Evolutionary conservation across 2,329 filamentous ascomycete species (phyloP).

Genomic region (Fusarium tricinctum): DNA sequence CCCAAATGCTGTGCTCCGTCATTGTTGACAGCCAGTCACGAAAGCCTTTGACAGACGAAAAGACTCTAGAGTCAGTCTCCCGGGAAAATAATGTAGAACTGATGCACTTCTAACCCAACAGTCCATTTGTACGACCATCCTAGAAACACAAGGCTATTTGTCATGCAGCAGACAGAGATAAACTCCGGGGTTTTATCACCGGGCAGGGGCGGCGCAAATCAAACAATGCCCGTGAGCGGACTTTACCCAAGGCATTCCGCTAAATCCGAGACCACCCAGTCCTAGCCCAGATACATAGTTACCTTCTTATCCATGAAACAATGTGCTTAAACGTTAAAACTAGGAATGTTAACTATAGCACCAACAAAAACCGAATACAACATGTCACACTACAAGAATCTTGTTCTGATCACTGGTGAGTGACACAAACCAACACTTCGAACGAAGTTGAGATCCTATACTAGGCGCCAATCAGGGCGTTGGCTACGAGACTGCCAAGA

Average conservation of each 20-base stretch:
- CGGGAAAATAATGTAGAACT: too few species aligned
- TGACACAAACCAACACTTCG: not conserved
- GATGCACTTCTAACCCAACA: too few species aligned
- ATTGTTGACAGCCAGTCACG: constrained; percentile 21
- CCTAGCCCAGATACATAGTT: too few species aligned
- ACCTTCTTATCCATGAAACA: too few species aligned
- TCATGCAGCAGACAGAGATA: not conserved
- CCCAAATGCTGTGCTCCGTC: not conserved
- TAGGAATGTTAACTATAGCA: accelerated
- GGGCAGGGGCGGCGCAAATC: not conserved
- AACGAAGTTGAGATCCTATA: not conserved
- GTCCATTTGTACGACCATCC: too few species aligned
- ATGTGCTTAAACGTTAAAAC: accelerated
- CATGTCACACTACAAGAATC: constrained; percentile 20
- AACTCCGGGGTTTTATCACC: constrained; percentile 11
- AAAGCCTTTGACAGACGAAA: constrained; percentile 13
- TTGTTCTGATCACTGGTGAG: constrained; percentile 30
- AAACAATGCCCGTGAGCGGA: not conserved
- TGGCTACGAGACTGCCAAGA: constrained; percentile 29
- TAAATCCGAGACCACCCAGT: constrained; percentile 9
- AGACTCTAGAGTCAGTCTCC: too few species aligned
- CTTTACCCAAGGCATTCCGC: constrained; percentile 2
- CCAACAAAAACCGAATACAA: accelerated
- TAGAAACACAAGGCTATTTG: too few species aligned
- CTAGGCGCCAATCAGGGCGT: constrained; percentile 33